These are phyloP conservation scores for Sporothrix variecibatus DNA, from an alignment of 2,329 filamentous ascomycete genomes.

Conservation along the genomic window DNA sequence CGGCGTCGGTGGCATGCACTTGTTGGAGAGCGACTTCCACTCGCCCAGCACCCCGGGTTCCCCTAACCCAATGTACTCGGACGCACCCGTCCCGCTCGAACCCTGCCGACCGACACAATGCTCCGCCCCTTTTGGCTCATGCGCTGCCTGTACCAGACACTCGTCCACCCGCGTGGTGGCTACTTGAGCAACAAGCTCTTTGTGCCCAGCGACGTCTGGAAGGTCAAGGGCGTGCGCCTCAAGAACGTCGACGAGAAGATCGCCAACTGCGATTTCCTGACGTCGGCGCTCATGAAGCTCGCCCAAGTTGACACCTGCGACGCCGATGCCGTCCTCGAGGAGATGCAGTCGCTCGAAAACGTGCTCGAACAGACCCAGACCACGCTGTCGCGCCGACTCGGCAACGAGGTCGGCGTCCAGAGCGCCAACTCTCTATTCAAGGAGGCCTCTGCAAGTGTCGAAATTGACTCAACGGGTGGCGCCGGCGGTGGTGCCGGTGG, in stretches of 20 bases:
- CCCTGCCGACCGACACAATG: conserved; percentile 87
- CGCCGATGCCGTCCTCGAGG: conserved; percentile 86
- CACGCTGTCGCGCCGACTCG: conserved; percentile 76
- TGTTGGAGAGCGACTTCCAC: conserved; percentile 85
- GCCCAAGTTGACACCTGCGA: conserved; percentile 83
- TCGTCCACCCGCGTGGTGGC: conserved; percentile 86
- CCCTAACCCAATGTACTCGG: conserved; percentile 61
- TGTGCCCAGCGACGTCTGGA: conserved; percentile 89
- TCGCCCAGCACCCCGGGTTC: conserved; percentile 62
- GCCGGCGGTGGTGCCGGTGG: conserved; percentile 7
- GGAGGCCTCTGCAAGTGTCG: conserved; percentile 57
- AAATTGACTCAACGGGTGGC: conserved; percentile 43
- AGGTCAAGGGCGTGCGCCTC: conserved; percentile 89
- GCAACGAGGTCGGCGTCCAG: conserved; percentile 88
- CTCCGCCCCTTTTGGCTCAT: conserved; percentile 98
- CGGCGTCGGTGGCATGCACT: conserved; percentile 67
- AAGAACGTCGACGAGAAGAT: conserved; percentile 93
- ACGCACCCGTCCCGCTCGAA: conserved; percentile 78
- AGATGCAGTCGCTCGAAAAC: conserved; percentile 86
- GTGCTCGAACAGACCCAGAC: conserved; percentile 84
- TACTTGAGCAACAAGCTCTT: conserved; percentile 92
- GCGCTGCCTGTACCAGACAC: conserved; percentile 88
- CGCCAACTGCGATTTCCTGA: conserved; percentile 85
- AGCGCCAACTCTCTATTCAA: conserved; percentile 74
- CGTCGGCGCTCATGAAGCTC: conserved; percentile 82